Evolutionary conservation across 306 rosid species (phyloP).

Genomic region (Malus sieversii): DNA sequence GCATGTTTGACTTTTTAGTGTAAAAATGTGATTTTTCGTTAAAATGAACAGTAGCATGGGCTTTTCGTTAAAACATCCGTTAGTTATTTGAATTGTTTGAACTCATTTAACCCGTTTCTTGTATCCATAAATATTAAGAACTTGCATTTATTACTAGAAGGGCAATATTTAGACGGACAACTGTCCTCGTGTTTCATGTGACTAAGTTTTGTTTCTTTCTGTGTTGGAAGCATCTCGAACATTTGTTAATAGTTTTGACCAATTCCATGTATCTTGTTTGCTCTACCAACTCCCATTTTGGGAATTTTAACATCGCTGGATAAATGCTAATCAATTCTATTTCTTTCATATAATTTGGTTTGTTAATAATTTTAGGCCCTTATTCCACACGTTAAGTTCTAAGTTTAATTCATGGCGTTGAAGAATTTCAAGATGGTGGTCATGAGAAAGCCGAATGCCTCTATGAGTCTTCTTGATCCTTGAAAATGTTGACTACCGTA

Average conservation of each 20-base stretch:
- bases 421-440: too few species aligned
- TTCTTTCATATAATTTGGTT: not conserved
- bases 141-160: not conserved
- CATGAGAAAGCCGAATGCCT: fast-evolving
- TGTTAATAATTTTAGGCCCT: not conserved
- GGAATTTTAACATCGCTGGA: not conserved
- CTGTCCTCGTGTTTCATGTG: not conserved
- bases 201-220: conserved; percentile 1
- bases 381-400: too few species aligned
- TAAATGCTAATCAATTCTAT: not conserved
- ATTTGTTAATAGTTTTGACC: not conserved
- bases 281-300: not conserved
- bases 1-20: too few species aligned
- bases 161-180: not conserved
- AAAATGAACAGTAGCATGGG: too few species aligned
- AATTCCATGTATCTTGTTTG: not conserved
- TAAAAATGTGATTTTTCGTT: too few species aligned
- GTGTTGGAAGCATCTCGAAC: not conserved
- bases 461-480: fast-evolving
- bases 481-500: too few species aligned
- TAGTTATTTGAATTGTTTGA: too few species aligned
- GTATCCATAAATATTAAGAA: not conserved
- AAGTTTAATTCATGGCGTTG: too few species aligned
- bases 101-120: too few species aligned
- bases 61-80: too few species aligned